Evolutionary conservation across 1,284 basidiomycete species (phyloP), one percentile per base, ranked within the genome.

Genomic region (Farysia itapuensis): DNA sequence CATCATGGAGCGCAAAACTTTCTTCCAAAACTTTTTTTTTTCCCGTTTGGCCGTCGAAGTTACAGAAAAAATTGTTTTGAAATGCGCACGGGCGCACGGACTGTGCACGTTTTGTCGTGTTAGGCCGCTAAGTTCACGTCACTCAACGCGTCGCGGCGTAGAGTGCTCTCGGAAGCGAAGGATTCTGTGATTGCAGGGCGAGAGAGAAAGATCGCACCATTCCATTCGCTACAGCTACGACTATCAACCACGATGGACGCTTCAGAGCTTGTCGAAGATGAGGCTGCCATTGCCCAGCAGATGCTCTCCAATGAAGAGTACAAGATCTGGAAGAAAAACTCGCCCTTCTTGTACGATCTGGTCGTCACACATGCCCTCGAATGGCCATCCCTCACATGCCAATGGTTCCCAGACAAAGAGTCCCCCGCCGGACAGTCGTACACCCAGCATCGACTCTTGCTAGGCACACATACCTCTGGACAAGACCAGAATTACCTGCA

Each of bases 341-440:
- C 77, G 39, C 78, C 76, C 7, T 96, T 95, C 79, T 84, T 97
- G 20, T 98, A 99, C 79, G 94, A 98, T 79, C 83, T 94, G 16
- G 90, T 98, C 63, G 88, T 99, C 70, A 97, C 94, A 0, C 93
- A 97, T 76, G 94, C 95, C 20, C 82, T 98, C 42, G 92, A 96
- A 77, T 99, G 95, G 95, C 95, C 95, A 14, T 91, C 87, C 70
- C 78, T 99, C 70, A 99, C 95, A 3, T 93, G 90, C 77, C 95
- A 98, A 80, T 99, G 95, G 95, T 90, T 99, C 77, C 95, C 95
- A 1, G 94, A 99, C 81, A 87, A 86, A 78, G 91, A 96, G 33
- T 43, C 60, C 21, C 88, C 91, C 19, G 80, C 88, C 39, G 86
- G 88, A 78, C 95, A 93, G 72, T 85, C 90, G 21, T 95, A 94